Evolutionary conservation across 23 red algal genomes (phyloP), one percentile per base, ranked within the genome.

Genomic region (Gracilaria vermiculophylla): DNA sequence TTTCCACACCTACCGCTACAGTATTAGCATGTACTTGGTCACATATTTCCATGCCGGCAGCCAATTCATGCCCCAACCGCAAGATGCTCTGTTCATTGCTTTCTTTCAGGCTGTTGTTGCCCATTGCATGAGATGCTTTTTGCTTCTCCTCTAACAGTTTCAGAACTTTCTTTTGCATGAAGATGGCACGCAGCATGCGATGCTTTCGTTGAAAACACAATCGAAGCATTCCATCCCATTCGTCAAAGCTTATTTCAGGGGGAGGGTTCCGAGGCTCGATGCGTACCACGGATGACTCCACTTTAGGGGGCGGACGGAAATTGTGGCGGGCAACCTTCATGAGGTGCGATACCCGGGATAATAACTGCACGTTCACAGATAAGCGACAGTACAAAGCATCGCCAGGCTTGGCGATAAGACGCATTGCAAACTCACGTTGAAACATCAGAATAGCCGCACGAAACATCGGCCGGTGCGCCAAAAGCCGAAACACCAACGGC

Each of bases 261-360:
- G 83, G 53, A 9, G 97, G 97, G 35, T 87, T 91, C 60, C 94
- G 50, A 23, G 92, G 92, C 75, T 95, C 83, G 36, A 99, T 88
- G 14, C 97, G 92, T 31, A 95, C 92, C 19, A 99, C 97, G 25
- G 70, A 88, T 21, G 88, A 93, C 34, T 99, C 97, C 27, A 99
- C 97, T 66, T 94, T 94, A 5, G 97, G 97, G 17, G 97, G 97
- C 5, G 97, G 97, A 42, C 97, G 87, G 74, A 99, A 99, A 65
- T 94, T 99, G 65, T 99, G 95, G 16, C 91, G 77, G 28, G 83
- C 82, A 1, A 99, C 92, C 56, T 99, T 96, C 85, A 94, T 82
- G 1, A 97, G 55, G 61, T 94, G 85, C 29, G 80, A 64, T 3
- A 99, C 97, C 28, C 77, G 60, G 2, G 97, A 92, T 61, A 99